Percentiles rank a stretch among this genome's conserved stretches.
Conservation (phyloP, 139 green algal species). For the Chlamydomonas asymmetrica region DNA sequence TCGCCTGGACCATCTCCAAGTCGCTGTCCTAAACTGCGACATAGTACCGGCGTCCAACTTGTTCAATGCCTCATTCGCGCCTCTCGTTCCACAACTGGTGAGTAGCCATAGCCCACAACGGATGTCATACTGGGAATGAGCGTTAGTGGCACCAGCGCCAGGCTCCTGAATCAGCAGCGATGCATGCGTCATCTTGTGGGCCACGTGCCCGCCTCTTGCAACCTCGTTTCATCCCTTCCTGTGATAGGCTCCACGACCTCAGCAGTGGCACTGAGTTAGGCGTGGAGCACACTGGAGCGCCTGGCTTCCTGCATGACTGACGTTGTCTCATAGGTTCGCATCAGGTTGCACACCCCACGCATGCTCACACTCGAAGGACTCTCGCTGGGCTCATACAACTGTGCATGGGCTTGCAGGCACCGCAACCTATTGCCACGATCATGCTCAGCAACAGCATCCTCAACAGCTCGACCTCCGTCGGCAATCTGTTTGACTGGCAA, state of each 20-base stretch:
- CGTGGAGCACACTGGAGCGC: not conserved
- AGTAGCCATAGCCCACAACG: not conserved
- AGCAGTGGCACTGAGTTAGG: not conserved
- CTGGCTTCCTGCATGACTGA: not conserved
- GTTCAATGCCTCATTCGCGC: conserved; percentile 16
- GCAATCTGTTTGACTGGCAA: not conserved
- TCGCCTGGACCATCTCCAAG: conserved; percentile 8
- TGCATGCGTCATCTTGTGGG: not conserved
- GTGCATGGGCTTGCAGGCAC: not conserved
- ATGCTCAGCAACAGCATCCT: not conserved
- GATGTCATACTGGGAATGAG: not conserved
- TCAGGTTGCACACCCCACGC: too few relatives aligned
- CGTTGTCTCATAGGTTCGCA: not conserved
- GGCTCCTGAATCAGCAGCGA: not conserved
- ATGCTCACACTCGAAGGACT: too few relatives aligned
- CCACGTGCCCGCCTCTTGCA: not conserved
- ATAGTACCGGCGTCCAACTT: not conserved
- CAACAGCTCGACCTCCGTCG: not conserved
- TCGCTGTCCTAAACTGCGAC: conserved; percentile 21
- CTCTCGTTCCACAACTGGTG: not conserved
- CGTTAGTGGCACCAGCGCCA: not conserved
- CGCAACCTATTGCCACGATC: not conserved
- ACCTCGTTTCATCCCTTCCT: not conserved
- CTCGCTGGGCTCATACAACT: too few relatives aligned
- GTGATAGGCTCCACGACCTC: not conserved